phyloP scores from a whole-genome alignment of 1,284 basidiomycete species.

The Papiliotrema terrestris region DNA sequence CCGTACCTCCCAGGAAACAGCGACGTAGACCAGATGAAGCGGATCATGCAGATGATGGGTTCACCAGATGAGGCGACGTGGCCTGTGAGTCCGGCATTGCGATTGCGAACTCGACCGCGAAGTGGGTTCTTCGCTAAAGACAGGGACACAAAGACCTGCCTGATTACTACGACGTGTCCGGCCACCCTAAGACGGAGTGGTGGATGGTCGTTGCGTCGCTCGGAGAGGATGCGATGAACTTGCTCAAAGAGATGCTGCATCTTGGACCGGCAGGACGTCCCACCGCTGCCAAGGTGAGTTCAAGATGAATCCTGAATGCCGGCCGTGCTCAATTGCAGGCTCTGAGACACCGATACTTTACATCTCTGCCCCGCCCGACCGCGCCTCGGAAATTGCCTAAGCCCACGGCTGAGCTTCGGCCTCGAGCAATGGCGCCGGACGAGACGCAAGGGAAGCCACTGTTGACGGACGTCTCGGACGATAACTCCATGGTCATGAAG shows the following conservation, averaged over 20 bases:
- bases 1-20: conserved; percentile 94
- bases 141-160: conserved; percentile 87
- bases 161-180: conserved; percentile 77
- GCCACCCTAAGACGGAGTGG: conserved; percentile 64
- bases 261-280: conserved; percentile 86
- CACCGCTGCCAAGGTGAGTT: conserved; percentile 71
- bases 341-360: conserved; percentile 45
- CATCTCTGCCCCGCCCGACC: conserved; percentile 39
- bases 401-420: conserved; percentile 43
- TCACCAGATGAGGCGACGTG: conserved; percentile 95
- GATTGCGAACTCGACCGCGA: not conserved
- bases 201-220: conserved; percentile 83
- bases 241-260: conserved; percentile 71
- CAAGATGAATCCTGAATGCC: conserved; percentile 1
- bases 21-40: conserved; percentile 94
- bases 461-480: conserved; percentile 1
- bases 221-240: conserved; percentile 77
- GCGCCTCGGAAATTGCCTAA: conserved; percentile 43
- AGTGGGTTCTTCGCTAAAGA: not conserved
- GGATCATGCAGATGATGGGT: conserved; percentile 88
- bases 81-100: conserved; percentile 62
- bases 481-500: conserved; percentile 19
- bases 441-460: conserved; percentile 40
- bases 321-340: conserved; percentile 20
- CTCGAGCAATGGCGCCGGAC: conserved; percentile 43